A percentile compares a stretch with the other conserved stretches of the same genome.
These are phyloP conservation scores for Spergularia bocconei DNA, from an alignment of 148 eudicot species.

Conservation along the genomic window DNA sequence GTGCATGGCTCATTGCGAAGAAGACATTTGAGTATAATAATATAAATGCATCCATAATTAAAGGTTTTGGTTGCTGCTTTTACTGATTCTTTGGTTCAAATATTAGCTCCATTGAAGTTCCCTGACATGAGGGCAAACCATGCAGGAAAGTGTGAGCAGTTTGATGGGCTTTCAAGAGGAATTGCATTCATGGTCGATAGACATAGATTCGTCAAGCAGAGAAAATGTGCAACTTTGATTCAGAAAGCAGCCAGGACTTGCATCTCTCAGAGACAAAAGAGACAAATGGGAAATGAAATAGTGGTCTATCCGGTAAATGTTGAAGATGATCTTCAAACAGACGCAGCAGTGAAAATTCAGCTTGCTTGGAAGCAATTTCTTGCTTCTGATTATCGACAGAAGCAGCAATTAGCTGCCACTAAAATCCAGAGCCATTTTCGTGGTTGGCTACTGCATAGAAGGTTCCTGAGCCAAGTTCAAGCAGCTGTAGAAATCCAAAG, in stretches of 20 bases:
- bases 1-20: constrained; percentile 56
- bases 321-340: constrained; percentile 20
- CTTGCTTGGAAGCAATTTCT: constrained; percentile 30
- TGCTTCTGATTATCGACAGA: constrained; percentile 36
- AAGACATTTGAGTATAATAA: constrained; percentile 20
- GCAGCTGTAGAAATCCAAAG: constrained; percentile 60
- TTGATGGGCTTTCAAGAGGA: constrained; percentile 32
- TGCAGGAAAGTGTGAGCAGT: constrained; percentile 38
- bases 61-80: constrained; percentile 29
- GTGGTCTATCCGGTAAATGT: constrained; percentile 9
- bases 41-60: constrained; percentile 23
- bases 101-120: not conserved
- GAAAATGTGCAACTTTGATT: constrained; percentile 39
- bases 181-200: constrained; percentile 44
- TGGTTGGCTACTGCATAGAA: constrained; percentile 40
- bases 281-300: constrained; percentile 15
- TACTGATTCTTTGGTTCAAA: not conserved
- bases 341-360: constrained; percentile 47
- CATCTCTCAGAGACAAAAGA: constrained; percentile 33
- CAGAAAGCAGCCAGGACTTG: constrained; percentile 52
- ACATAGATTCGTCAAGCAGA: constrained; percentile 54
- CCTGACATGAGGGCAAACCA: constrained; percentile 7
- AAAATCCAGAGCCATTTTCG: constrained; percentile 64
- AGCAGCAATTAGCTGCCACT: constrained; percentile 50
- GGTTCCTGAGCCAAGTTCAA: constrained; percentile 38